Percentiles rank a stretch among this genome's conserved stretches.
Evolutionary conservation across 495 filamentous ascomycete species (phyloP).

Genomic region (Patellaria atrata): DNA sequence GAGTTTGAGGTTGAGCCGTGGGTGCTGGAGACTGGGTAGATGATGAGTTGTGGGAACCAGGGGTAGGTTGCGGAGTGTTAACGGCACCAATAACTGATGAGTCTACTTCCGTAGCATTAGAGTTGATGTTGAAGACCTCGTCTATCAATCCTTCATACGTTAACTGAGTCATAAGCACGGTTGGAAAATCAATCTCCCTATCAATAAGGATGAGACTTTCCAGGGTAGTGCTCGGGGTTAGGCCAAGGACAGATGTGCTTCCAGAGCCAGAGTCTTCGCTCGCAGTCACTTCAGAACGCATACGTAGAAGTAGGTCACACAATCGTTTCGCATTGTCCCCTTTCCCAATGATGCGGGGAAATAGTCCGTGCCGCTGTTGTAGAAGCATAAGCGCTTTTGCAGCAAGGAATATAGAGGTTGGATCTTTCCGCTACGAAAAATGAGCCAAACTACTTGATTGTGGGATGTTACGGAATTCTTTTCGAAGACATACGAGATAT

Average conservation of each 20-base stretch:
- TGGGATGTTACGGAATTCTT: neutral
- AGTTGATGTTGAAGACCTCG: conserved; percentile 76
- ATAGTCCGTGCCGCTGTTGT: conserved; percentile 82
- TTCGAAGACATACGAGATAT: conserved; percentile 47
- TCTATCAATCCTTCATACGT: conserved; percentile 97
- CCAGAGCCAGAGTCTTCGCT: conserved; percentile 49
- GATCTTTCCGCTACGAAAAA: conserved; percentile 57
- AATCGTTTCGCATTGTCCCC: conserved; percentile 83
- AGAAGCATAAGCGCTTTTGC: conserved; percentile 91
- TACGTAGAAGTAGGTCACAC: conserved; percentile 76
- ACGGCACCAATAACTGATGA: conserved; percentile 72
- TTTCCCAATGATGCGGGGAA: conserved; percentile 91
- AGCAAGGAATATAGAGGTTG: conserved; percentile 72
- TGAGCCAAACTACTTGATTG: conserved; percentile 14
- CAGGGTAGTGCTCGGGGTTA: conserved; percentile 74
- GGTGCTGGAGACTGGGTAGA: conserved; percentile 36
- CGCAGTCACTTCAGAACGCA: conserved; percentile 80
- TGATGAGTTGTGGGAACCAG: conserved; percentile 39
- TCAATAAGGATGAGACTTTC: conserved; percentile 92
- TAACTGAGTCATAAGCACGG: conserved; percentile 79
- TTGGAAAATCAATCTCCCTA: conserved; percentile 84
- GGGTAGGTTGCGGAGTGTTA: conserved; percentile 34
- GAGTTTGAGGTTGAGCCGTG: conserved; percentile 38
- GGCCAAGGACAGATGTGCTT: conserved; percentile 46
- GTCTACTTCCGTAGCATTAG: conserved; percentile 88